Evolutionary conservation across 768 basidiomycete genomes (phyloP).

Genomic region (Amanita polypyramis): DNA sequence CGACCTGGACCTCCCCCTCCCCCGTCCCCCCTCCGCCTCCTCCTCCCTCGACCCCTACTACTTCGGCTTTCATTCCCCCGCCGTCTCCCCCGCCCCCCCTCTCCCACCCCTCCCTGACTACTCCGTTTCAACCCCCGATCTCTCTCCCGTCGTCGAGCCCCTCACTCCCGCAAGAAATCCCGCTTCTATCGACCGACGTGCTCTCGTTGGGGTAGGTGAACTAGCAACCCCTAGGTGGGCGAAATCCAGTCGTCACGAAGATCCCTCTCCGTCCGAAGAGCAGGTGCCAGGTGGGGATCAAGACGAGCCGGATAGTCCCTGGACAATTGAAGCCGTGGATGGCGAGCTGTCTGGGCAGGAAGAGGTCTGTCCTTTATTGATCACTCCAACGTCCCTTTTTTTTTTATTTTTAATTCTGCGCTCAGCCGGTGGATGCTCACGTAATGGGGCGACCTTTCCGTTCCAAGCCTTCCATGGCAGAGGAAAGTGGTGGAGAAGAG

Average conservation of each 20-base stretch:
- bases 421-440: slow-evolving; percentile 33
- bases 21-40: slow-evolving; percentile 65
- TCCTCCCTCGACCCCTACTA: slow-evolving; percentile 87
- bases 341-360: slow-evolving; percentile 65
- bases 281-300: slow-evolving; percentile 25
- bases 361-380: slow-evolving; percentile 34
- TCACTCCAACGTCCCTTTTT: slow-evolving; percentile 3
- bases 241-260: slow-evolving; percentile 33
- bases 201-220: slow-evolving; percentile 91
- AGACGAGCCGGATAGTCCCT: slow-evolving; percentile 70
- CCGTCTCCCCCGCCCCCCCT: slow-evolving; percentile 53
- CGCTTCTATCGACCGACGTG: slow-evolving; percentile 72
- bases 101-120: slow-evolving; percentile 30
- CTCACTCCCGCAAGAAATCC: slow-evolving; percentile 71
- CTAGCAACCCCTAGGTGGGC: slow-evolving; percentile 94
- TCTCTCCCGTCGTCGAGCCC: slow-evolving; percentile 37
- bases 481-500: slow-evolving; percentile 86
- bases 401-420: slow-evolving; percentile 9
- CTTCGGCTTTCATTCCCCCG: slow-evolving; percentile 62
- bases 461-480: slow-evolving; percentile 53
- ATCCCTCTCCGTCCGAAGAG: slow-evolving; percentile 18
- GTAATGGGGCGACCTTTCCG: slow-evolving; percentile 41
- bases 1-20: slow-evolving; percentile 28
- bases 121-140: slow-evolving; percentile 54
- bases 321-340: slow-evolving; percentile 84